Evolutionary conservation across 108 stramenopile genomes (phyloP).

Genomic region (Nitzschia sp.): DNA sequence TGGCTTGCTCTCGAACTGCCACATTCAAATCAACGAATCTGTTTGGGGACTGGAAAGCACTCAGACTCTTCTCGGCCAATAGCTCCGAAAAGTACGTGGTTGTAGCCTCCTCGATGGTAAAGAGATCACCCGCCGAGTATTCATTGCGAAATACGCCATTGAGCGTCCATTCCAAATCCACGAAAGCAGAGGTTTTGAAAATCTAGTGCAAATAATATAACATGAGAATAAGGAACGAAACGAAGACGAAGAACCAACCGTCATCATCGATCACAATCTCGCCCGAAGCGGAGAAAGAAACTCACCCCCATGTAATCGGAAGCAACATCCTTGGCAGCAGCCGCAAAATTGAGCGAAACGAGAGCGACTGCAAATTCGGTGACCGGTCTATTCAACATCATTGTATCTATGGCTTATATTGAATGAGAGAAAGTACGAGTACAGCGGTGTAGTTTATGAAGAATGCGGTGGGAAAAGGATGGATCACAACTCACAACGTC

Average conservation of each 20-base stretch:
- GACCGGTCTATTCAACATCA: background rate
- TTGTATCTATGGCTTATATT: too few relatives aligned
- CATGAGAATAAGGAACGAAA: too few relatives aligned
- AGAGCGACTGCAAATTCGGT: background rate
- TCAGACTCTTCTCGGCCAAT: constrained; percentile 18
- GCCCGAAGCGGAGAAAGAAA: background rate
- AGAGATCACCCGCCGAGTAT: constrained; percentile 22
- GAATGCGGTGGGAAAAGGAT: too few relatives aligned
- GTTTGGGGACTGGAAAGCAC: constrained; percentile 19
- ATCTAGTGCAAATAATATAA: constrained; percentile 11
- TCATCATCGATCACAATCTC: background rate
- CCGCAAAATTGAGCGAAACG: background rate
- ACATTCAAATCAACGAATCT: constrained; percentile 18
- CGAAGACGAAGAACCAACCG: too few relatives aligned
- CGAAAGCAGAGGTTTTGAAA: constrained; percentile 26
- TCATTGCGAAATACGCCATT: background rate
- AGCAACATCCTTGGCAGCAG: background rate
- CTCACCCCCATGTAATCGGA: constrained; percentile 22
- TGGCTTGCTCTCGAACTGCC: constrained; percentile 14
- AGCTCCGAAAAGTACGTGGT: constrained; percentile 23
- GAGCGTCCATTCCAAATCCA: constrained; percentile 11
- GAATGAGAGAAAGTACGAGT: too few relatives aligned
- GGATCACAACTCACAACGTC: too few relatives aligned
- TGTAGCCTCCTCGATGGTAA: constrained; percentile 21
- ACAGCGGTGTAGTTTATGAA: too few relatives aligned